phyloP scores from a whole-genome alignment of 2,329 filamentous ascomycete species.

The Fusarium equiseti region DNA sequence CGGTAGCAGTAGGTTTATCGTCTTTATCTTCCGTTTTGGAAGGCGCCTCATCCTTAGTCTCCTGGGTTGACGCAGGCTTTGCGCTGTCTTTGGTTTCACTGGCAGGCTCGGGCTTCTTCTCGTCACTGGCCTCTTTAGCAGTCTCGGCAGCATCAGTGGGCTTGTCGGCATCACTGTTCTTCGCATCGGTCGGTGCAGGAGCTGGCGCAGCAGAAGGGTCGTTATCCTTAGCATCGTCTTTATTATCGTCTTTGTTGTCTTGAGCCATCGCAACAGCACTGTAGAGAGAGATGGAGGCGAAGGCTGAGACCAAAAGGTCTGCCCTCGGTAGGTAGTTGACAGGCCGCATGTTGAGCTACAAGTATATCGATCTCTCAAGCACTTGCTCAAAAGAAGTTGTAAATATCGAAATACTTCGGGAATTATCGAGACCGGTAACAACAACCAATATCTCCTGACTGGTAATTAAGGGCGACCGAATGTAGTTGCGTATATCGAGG shows the following conservation, averaged over 20 bases:
- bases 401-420: background rate
- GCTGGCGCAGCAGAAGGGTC: slow-evolving; percentile 29
- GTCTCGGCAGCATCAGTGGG: slow-evolving; percentile 17
- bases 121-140: slow-evolving; percentile 10
- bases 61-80: slow-evolving; percentile 29
- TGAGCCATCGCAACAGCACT: slow-evolving; percentile 52
- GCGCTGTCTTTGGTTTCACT: slow-evolving; percentile 25
- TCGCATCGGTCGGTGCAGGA: slow-evolving; percentile 34
- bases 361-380: slow-evolving; percentile 3
- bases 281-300: slow-evolving; percentile 48
- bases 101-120: slow-evolving; percentile 20
- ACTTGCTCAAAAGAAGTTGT: slow-evolving; percentile 15
- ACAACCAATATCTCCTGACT: background rate
- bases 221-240: slow-evolving; percentile 35
- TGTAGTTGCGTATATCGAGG: slow-evolving; percentile 20
- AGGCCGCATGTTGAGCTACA: slow-evolving; percentile 45
- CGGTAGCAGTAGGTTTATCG: slow-evolving; percentile 23
- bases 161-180: slow-evolving; percentile 28
- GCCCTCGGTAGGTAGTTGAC: slow-evolving; percentile 45
- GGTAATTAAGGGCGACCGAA: slow-evolving; percentile 17
- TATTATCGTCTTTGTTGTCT: slow-evolving; percentile 33
- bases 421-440: background rate
- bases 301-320: slow-evolving; percentile 46
- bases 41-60: slow-evolving; percentile 26
- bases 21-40: slow-evolving; percentile 29